Percentiles rank a stretch among this genome's conserved stretches.
Conservation (phyloP, 1,139 yeast genomes). For the Taiozyma sp. region DNA sequence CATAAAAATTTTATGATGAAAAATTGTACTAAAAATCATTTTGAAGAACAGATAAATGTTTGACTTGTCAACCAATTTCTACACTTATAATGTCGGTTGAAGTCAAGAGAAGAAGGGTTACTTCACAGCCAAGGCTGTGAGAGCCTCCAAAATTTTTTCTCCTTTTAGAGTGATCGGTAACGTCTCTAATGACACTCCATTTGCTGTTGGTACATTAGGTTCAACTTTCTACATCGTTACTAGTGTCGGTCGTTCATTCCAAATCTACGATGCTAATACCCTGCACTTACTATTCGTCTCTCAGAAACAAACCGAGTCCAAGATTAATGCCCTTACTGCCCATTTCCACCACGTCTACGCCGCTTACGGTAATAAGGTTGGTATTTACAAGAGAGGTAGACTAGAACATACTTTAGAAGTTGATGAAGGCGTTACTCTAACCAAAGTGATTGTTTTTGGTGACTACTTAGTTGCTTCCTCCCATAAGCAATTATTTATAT, state of each 20-base stretch:
- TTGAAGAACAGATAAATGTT: neutral
- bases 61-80: neutral
- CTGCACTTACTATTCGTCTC: constrained; percentile 85
- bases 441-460: constrained; percentile 64
- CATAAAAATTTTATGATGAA: neutral
- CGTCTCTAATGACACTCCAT: constrained; percentile 74
- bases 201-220: constrained; percentile 86
- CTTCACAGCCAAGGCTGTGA: constrained; percentile 8
- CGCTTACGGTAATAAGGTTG: constrained; percentile 64
- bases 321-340: constrained; percentile 68
- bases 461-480: constrained; percentile 65
- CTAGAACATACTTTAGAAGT: constrained; percentile 48
- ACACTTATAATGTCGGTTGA: constrained; percentile 3
- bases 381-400: constrained; percentile 79
- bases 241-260: constrained; percentile 84
- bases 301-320: constrained; percentile 63
- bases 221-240: constrained; percentile 84
- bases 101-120: constrained; percentile 27
- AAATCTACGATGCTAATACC: constrained; percentile 88
- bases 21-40: neutral
- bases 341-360: constrained; percentile 85
- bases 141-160: constrained; percentile 42
- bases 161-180: constrained; percentile 62
- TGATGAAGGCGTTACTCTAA: constrained; percentile 33
- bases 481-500: constrained; percentile 53